Base-by-base conservation (phyloP, 108 stramenopile species). In the Skeletonema potamos region DNA sequence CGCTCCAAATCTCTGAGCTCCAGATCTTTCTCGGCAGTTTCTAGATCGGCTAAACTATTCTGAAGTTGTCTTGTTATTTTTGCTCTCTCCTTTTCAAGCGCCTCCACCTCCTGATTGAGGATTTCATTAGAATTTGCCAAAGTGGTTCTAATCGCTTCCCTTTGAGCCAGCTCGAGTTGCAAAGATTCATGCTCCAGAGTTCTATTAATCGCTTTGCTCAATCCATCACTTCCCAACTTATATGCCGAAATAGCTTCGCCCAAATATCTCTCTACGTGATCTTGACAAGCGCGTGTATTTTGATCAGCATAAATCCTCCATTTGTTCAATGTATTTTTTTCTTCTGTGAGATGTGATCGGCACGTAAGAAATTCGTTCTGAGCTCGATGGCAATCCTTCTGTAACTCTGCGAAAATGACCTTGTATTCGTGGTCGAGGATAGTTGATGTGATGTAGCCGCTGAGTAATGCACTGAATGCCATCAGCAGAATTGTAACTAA, bases 1-100 rank as follows among this genome's bases (percentile, higher is more conserved):
- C 78, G 43, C 54, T 79, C 78, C n/a, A 72, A 29, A 64, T 79
- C 78, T n/a, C 78, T 46, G 2, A 66, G 54, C 24, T 79, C 71
- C 27, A 79, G 58, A 26, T 72, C 78, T 46, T 63, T 60, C 44
- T 28, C 60, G 0, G 48, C 51, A 34, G 32, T 17, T 46, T 72
- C 39, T 54, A 79, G 58, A 36, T 72, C 71, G 4, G 11, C 13
- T 18, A 37, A 20, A 10, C 44, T 5, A 39, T 67, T 18, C n/a
- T 55, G 22, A 13, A 79, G 36, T 28, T 66, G 29, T 33, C 60
- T 20, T 15, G 60, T 26, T 15, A 37, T 28, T 13, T 44, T 30
- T 41, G 46, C 29, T 58, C 60, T 15, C 29, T 66, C 33, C 15
- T 34, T 62, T 17, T 62, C 58, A 7, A 54, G 27, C 41, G 0